These are phyloP conservation scores for Phyllosticta citribraziliensis DNA, from an alignment of 2,329 filamentous ascomycete genomes.

Conservation along the genomic window DNA sequence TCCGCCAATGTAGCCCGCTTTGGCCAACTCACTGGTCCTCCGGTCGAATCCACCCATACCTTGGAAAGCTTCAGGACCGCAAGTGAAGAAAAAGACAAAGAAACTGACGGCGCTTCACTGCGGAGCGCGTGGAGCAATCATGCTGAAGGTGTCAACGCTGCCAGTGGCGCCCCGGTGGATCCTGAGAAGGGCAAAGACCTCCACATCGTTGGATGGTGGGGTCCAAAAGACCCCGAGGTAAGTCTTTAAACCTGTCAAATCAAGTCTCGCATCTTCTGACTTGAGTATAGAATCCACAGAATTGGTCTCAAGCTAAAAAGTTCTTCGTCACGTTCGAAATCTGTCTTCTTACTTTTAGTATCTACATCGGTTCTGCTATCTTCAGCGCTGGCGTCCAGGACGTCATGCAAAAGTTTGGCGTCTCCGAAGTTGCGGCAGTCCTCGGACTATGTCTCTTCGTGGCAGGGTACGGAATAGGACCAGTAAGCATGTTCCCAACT, in stretches of 20 bases:
- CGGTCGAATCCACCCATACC: constrained; percentile 22
- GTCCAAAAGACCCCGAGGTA: constrained; percentile 35
- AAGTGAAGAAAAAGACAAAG: constrained; percentile 7
- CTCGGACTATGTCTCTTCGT: constrained; percentile 33
- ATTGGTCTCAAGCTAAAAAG: constrained; percentile 37
- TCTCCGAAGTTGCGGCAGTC: constrained; percentile 31
- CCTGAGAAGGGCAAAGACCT: constrained; percentile 43
- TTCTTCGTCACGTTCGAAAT: constrained; percentile 37
- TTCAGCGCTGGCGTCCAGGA: constrained; percentile 32
- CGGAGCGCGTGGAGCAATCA: constrained; percentile 12
- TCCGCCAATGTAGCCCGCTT: constrained; percentile 32
- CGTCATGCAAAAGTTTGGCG: constrained; percentile 29
- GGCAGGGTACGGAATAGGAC: constrained; percentile 25
- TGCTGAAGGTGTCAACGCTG: background rate
- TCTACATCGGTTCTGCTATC: constrained; percentile 39
- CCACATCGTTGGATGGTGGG: constrained; percentile 43
- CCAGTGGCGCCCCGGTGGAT: constrained; percentile 25
- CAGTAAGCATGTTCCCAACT: constrained; percentile 11
- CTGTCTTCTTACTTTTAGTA: constrained; percentile 37
- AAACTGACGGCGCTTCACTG: constrained; percentile 12
- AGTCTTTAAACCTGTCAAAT: background rate
- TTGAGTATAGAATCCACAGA: constrained; percentile 32
- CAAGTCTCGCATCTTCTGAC: background rate
- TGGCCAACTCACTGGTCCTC: constrained; percentile 32
- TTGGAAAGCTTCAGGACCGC: background rate